Percentiles rank a stretch among this genome's conserved stretches.
phyloP scores from a whole-genome alignment of 805 yeast species.

The Scheffersomyces amazonensis region DNA sequence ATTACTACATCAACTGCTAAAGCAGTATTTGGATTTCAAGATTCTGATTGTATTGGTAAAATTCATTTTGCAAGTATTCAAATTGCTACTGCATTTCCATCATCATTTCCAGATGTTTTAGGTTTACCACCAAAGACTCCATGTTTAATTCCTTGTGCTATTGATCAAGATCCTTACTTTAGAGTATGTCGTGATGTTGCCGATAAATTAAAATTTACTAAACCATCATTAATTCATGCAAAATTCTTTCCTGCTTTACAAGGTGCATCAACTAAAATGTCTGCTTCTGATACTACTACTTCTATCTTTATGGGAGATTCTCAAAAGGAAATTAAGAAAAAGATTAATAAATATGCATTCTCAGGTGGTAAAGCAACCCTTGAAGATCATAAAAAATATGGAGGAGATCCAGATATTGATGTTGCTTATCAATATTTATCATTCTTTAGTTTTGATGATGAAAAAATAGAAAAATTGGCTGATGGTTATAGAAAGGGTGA shows the following conservation, averaged over 20 bases:
- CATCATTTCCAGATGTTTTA: conserved; percentile 90
- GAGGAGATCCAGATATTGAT: conserved; percentile 95
- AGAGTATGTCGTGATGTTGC: conserved; percentile 98
- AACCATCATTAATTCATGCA: conserved; percentile 91
- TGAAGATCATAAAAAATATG: conserved; percentile 86
- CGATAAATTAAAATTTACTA: conserved; percentile 81
- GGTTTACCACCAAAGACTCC: conserved; percentile 89
- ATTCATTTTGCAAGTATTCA: conserved; percentile 94
- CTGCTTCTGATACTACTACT: conserved; percentile 86
- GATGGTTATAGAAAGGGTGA: conserved; percentile 75
- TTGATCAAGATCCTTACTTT: conserved; percentile 98
- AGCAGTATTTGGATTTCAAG: conserved; percentile 95
- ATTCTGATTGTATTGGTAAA: conserved; percentile 92
- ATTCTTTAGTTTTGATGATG: conserved; percentile 89
- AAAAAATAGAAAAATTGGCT: conserved; percentile 57
- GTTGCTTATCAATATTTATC: conserved; percentile 91
- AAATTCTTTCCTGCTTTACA: conserved; percentile 97
- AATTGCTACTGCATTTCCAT: conserved; percentile 93
- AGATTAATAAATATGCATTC: conserved; percentile 94
- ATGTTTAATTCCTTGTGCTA: conserved; percentile 97
- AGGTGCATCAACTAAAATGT: conserved; percentile 95
- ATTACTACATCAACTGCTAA: conserved; percentile 96
- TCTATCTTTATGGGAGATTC: conserved; percentile 97
- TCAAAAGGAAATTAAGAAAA: conserved; percentile 85
- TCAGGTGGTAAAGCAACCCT: conserved; percentile 87